A percentile compares a stretch with the other conserved stretches of the same genome.
These are phyloP conservation scores for Lizonia empirigonia DNA, from an alignment of 2,329 filamentous ascomycete genomes.

Conservation along the genomic window DNA sequence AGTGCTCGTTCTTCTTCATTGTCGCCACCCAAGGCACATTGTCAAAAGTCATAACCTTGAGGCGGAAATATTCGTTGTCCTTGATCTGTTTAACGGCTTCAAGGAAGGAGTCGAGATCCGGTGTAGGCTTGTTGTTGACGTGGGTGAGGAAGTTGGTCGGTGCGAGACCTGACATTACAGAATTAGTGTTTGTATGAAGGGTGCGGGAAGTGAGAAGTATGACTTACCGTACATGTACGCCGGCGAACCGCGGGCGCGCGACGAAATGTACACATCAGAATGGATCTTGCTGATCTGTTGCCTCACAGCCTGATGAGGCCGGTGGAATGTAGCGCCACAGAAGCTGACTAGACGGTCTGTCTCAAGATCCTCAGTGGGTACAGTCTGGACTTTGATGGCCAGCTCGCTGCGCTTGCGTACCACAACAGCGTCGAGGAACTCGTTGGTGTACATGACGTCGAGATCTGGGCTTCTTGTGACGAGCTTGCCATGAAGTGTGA, in stretches of 20 bases:
- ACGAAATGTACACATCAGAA: slow-evolving; percentile 94
- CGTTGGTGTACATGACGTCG: slow-evolving; percentile 94
- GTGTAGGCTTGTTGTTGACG: slow-evolving; percentile 87
- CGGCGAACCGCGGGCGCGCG: slow-evolving; percentile 58
- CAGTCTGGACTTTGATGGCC: slow-evolving; percentile 77
- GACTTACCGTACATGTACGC: slow-evolving; percentile 50
- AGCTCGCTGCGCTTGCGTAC: slow-evolving; percentile 85
- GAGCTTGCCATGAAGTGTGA: slow-evolving; percentile 88
- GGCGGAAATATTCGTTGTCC: slow-evolving; percentile 96
- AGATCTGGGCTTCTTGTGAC: slow-evolving; percentile 93
- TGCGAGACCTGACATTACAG: slow-evolving; percentile 69
- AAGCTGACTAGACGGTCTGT: slow-evolving; percentile 92
- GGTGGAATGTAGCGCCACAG: slow-evolving; percentile 91
- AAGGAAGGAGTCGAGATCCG: slow-evolving; percentile 80
- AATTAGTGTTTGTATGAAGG: slow-evolving; percentile 67
- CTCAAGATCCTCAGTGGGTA: slow-evolving; percentile 87
- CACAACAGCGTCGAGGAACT: slow-evolving; percentile 80
- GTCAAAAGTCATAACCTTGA: slow-evolving; percentile 98
- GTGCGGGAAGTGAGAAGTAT: slow-evolving; percentile 62
- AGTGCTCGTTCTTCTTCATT: slow-evolving; percentile 99
- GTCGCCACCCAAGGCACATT: slow-evolving; percentile 99
- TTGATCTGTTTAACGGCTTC: slow-evolving; percentile 83
- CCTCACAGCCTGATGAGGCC: slow-evolving; percentile 92
- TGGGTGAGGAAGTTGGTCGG: slow-evolving; percentile 98
- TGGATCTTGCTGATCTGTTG: slow-evolving; percentile 98